Evolutionary conservation across 1,284 basidiomycete species (phyloP), one percentile per base, ranked within the genome.

Genomic region (Leucocoprinus gongylophorus): DNA sequence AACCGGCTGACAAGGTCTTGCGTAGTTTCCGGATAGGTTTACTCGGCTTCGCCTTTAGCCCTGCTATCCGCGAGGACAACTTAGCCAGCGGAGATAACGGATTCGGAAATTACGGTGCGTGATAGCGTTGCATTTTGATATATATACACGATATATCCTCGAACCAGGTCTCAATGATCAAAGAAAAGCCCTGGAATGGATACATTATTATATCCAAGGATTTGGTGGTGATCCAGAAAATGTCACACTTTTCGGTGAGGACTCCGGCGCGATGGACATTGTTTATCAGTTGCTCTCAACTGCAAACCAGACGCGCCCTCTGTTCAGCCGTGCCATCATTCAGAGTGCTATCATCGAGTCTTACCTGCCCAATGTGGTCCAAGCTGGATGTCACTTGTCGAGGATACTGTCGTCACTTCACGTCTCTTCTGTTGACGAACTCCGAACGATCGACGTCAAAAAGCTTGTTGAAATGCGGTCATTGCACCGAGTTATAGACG

Each of bases 201-300:
- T 88, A 12, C 73, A 80, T 61, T 72, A 70, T 49, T 78, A 78
- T 66, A 88, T 89, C 55, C 62, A 68, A 32, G 79, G 74, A 21
- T 89, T 89, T 57, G 86, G 86, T 26, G 86, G 86, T 29, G 80
- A 89, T 66, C 79, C 86, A 8, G 63, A 67, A 54, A 84, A 85
- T 58, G 71, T 89, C 40, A 88, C 85, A 2, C 64, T 88, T 18
- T 86, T 88, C 63, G 86, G 86, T 35, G 73, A 76, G 58, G 79
- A 79, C 0, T 77, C 85, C 20, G 87, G 87, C 20, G 86, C 81
- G 29, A 76, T 80, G 33, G 84, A 88, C 58, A 81, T 89, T 56
- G 66, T 88, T n/a, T 78, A 71, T 53, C 85, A 88, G 57, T 67
- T 88, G 13, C 74, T 84, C 50, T 88, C 85, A 5, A 66, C 69